Conservation (phyloP, 345 rosid genomes). For the Lepidium didymum region DNA sequence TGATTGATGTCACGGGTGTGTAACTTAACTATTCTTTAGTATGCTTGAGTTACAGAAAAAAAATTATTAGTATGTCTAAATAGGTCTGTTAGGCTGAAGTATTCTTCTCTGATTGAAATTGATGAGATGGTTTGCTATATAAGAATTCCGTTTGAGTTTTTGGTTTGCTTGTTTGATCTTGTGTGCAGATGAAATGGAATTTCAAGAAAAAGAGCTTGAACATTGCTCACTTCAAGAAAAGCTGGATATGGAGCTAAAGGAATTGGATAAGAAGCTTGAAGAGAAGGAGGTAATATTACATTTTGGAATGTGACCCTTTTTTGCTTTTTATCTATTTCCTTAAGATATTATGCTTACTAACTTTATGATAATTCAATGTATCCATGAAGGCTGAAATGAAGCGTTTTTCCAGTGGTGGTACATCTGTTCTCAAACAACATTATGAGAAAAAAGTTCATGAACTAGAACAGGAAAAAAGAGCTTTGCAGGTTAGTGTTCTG, state of each 20-base stretch:
- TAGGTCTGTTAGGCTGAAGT: not conserved
- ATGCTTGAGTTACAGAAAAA: not conserved
- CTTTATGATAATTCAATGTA: not conserved
- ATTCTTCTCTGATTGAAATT: not conserved
- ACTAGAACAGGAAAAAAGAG: slow-evolving; percentile 75
- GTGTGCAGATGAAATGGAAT: slow-evolving; percentile 63
- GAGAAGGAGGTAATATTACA: slow-evolving; percentile 70
- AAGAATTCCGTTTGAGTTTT: not conserved
- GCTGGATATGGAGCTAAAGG: slow-evolving; percentile 84
- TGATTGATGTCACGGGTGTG: slow-evolving; percentile 47
- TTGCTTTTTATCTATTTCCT: not conserved
- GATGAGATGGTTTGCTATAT: not conserved
- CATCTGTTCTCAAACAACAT: slow-evolving; percentile 87
- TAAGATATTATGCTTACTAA: not conserved
- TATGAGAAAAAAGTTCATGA: slow-evolving; percentile 89
- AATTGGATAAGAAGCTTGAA: slow-evolving; percentile 80
- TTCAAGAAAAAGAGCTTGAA: slow-evolving; percentile 71
- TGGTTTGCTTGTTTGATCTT: not conserved
- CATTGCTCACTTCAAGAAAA: slow-evolving; percentile 88
- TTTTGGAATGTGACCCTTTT: not conserved
- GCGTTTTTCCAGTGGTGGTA: slow-evolving; percentile 52
- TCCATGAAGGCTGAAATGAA: slow-evolving; percentile 92
- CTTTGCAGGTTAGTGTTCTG: slow-evolving; percentile 58
- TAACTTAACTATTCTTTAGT: not conserved
- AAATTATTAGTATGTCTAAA: not conserved